Evolutionary conservation across 208 protist species (phyloP).

Genomic region (Zelonia costaricensis): DNA sequence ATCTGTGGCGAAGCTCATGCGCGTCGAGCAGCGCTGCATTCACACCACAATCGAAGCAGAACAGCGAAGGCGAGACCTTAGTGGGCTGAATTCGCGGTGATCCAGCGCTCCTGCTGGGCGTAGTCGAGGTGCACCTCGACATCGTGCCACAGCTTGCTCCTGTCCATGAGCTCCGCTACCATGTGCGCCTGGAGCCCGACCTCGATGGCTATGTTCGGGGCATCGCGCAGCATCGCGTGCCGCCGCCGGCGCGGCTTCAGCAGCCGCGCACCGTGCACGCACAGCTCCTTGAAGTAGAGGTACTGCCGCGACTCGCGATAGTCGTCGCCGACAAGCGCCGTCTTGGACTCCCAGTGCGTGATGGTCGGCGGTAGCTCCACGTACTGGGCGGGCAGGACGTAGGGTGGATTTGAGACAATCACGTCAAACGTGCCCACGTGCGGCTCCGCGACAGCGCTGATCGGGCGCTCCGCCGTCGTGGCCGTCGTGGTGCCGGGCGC

Average conservation of each 20-base stretch:
- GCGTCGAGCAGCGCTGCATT: too few species aligned
- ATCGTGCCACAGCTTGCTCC: slow-evolving; percentile 45
- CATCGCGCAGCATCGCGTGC: slow-evolving; percentile 26
- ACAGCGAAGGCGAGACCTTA: slow-evolving; percentile 15
- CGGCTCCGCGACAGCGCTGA: slow-evolving; percentile 3
- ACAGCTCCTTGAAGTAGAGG: slow-evolving; percentile 89
- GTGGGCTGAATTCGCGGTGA: slow-evolving; percentile 63
- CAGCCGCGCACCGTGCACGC: slow-evolving; percentile 52
- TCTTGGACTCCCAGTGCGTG: slow-evolving; percentile 77
- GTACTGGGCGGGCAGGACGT: slow-evolving; percentile 85
- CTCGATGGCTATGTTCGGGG: slow-evolving; percentile 78
- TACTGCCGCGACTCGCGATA: slow-evolving; percentile 64
- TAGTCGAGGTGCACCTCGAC: slow-evolving; percentile 82
- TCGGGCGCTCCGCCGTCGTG: slow-evolving; percentile 5
- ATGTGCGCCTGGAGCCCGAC: slow-evolving; percentile 74
- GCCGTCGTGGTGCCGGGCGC: neutral
- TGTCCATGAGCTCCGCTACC: slow-evolving; percentile 82
- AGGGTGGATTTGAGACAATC: slow-evolving; percentile 88
- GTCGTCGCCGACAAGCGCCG: slow-evolving; percentile 83
- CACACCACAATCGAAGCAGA: too few species aligned
- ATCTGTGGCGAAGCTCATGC: too few species aligned
- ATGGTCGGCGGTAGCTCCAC: slow-evolving; percentile 53
- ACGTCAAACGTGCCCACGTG: slow-evolving; percentile 65
- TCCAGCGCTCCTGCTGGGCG: slow-evolving; percentile 75
- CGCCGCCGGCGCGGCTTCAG: slow-evolving; percentile 57